Percentiles rank a stretch among this genome's conserved stretches.
Conservation (phyloP, 345 rosid genomes). For the Murraya paniculata region DNA sequence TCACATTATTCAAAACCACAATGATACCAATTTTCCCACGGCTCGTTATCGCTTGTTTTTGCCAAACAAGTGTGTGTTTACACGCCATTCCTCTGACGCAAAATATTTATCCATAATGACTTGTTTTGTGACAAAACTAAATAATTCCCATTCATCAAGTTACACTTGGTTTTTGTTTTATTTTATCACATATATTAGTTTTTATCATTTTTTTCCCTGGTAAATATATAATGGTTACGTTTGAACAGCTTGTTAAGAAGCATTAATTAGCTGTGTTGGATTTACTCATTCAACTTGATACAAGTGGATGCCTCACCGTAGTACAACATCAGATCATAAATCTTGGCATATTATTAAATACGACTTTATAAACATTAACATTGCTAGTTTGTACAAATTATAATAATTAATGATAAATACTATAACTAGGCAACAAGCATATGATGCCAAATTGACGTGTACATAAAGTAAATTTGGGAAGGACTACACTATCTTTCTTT, state of each 20-base stretch:
- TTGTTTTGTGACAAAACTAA: neutral
- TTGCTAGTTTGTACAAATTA: neutral
- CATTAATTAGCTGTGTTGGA: neutral
- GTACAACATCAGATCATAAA: constrained; percentile 12
- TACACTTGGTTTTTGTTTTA: neutral
- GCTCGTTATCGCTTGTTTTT: neutral
- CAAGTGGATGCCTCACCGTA: constrained; percentile 28
- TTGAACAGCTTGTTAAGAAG: neutral
- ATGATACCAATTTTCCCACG: neutral
- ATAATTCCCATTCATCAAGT: neutral
- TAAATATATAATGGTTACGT: too few species aligned
- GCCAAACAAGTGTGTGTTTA: constrained; percentile 1
- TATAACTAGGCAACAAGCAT: neutral
- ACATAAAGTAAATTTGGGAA: neutral
- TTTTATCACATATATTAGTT: too few species aligned
- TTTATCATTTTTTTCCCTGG: neutral
- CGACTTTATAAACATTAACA: neutral
- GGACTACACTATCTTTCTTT: neutral
- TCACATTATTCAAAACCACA: neutral
- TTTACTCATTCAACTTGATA: neutral
- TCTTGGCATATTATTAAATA: constrained; percentile 5
- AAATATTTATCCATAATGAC: neutral
- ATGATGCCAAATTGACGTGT: neutral
- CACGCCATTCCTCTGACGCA: neutral
- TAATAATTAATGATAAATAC: neutral